phyloP scores from a whole-genome alignment of 2,329 filamentous ascomycete species.

The Coniochaeta ligniaria region DNA sequence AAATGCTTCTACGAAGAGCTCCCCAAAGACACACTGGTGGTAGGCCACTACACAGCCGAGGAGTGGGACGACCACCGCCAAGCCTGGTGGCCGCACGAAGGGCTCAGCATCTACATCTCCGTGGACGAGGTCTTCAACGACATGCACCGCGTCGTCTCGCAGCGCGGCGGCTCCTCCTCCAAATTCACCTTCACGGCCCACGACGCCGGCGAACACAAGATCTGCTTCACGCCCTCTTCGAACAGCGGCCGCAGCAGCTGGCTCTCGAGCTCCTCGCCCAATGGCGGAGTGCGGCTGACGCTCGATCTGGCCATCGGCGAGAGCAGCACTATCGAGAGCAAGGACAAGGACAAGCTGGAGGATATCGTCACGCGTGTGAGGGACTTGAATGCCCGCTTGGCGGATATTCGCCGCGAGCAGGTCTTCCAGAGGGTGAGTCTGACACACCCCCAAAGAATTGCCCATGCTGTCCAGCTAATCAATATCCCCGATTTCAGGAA shows the following conservation, averaged over 20 bases:
- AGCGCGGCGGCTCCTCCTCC: slow-evolving; percentile 67
- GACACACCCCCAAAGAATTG: background rate
- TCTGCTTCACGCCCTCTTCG: slow-evolving; percentile 87
- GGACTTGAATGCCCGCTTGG: slow-evolving; percentile 80
- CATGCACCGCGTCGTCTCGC: slow-evolving; percentile 90
- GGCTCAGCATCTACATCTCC: slow-evolving; percentile 79
- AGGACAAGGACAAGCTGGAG: slow-evolving; percentile 86
- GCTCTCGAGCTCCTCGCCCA: slow-evolving; percentile 57
- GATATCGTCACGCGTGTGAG: slow-evolving; percentile 83
- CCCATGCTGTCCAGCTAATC: background rate
- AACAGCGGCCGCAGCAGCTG: slow-evolving; percentile 63
- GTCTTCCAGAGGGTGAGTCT: slow-evolving; percentile 79
- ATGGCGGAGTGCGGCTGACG: slow-evolving; percentile 74
- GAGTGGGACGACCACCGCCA: slow-evolving; percentile 68
- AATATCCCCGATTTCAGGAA: slow-evolving; percentile 57
- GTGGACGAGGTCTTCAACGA: slow-evolving; percentile 97
- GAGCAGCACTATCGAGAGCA: slow-evolving; percentile 87
- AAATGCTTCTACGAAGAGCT: slow-evolving; percentile 99
- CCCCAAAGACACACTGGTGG: slow-evolving; percentile 93
- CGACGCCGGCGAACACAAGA: slow-evolving; percentile 89
- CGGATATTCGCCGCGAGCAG: slow-evolving; percentile 89
- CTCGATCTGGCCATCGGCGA: slow-evolving; percentile 93
- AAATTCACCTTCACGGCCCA: slow-evolving; percentile 94
- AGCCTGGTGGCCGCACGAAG: slow-evolving; percentile 64
- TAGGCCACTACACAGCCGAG: slow-evolving; percentile 84